Base-by-base conservation (phyloP, 2,329 filamentous ascomycete genomes). In the Annulohypoxylon truncatum region DNA sequence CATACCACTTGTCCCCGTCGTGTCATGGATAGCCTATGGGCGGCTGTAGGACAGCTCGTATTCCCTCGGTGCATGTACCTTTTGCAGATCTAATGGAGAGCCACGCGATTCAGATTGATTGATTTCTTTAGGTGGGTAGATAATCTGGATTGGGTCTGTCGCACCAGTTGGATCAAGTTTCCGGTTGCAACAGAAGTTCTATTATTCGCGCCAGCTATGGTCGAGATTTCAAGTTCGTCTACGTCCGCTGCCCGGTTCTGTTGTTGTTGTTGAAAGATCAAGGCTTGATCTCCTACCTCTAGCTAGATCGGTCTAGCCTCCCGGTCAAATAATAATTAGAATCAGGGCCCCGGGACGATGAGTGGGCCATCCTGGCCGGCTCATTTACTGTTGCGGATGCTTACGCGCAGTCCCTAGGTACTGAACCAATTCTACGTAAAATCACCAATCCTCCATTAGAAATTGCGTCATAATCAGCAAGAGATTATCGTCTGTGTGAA, bases 61-160 rank as follows among this genome's bases (percentile, higher is more conserved):
- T 68, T 68, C 62, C 59, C 31, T 62, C 42, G 58, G 33, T 58
- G 53, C 65, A 65, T 48, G 58, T 65, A 12, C 54, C 52, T 31
- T 22, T 31, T 62, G 38, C 53, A 63, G 60, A 52, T 46, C 52
- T 61, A 22, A 35, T 48, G 20, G 50, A 69, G 48, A 67, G 60
- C 61, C 61, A 67, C 64, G 58, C 61, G 64, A 70, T 56, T 64
- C 54, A 58, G 55, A 68, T 69, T 67, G 67, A 67, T 67, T 67
- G 64, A 67, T 50, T 57, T 18, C 52, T 50, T 55, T 51, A 47
- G 46, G 55, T 46, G 57, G 60, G 44, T 47, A 57, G 28, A 56
- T 31, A 52, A 48, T 56, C 28, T 60, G 31, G 20, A 53, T 59
- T 46, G 22, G 24, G 31, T 29, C 52, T 24, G 46, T 62, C 33